Percentiles rank a stretch among this genome's conserved stretches.
These are phyloP conservation scores for Balakata baccata DNA, from an alignment of 345 rosid genomes.

Conservation along the genomic window DNA sequence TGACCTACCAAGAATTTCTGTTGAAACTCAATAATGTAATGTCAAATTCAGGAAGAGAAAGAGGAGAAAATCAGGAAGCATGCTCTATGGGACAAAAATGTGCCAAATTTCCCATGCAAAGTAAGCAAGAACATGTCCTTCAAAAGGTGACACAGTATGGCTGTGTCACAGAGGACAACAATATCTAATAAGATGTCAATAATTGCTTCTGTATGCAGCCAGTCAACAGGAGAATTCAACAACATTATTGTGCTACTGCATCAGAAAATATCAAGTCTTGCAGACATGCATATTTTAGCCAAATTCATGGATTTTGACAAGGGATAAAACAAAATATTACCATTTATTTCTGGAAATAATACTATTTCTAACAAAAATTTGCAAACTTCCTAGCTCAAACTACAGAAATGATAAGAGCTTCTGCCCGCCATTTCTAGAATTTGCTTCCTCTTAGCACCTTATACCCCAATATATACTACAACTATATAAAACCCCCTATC, in stretches of 20 bases:
- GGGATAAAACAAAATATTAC: neutral
- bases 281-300: neutral
- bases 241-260: neutral
- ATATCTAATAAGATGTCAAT: neutral
- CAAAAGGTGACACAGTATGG: neutral
- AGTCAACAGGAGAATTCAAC: neutral
- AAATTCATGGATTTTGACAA: neutral
- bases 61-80: too few relatives aligned
- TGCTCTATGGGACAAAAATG: neutral
- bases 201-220: neutral
- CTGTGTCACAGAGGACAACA: neutral
- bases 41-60: too few relatives aligned
- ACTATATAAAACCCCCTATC: conserved; percentile 13
- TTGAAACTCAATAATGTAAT: too few relatives aligned
- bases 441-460: conserved; percentile 17
- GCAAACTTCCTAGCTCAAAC: neutral
- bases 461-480: conserved; percentile 15
- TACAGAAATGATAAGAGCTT: neutral
- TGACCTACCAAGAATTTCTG: too few relatives aligned
- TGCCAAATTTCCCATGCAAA: neutral
- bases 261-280: neutral
- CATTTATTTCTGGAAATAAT: neutral
- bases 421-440: conserved; percentile 13
- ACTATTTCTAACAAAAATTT: neutral
- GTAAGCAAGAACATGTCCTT: neutral